Conservation (phyloP, 495 filamentous ascomycete species). For the Gamarada debralockiae region DNA sequence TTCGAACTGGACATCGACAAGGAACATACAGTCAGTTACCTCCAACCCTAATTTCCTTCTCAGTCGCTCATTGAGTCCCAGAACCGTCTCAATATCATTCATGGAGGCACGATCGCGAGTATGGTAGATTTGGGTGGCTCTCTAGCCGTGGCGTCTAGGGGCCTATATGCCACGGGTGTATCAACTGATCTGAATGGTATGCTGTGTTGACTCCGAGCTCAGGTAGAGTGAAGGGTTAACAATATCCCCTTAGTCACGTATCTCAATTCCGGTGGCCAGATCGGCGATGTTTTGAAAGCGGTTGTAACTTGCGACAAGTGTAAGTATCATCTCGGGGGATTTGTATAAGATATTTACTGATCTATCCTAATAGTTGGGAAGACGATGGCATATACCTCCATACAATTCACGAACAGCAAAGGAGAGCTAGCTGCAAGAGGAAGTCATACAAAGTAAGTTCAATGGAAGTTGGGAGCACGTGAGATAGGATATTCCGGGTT, state of each 20-base stretch:
- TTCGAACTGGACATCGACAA: slow-evolving; percentile 85
- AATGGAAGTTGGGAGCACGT: background rate
- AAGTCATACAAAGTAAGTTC: slow-evolving; percentile 87
- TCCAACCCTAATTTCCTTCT: background rate
- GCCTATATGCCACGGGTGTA: slow-evolving; percentile 84
- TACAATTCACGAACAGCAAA: slow-evolving; percentile 73
- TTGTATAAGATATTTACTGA: background rate
- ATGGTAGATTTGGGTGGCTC: slow-evolving; percentile 95
- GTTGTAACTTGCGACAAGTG: slow-evolving; percentile 80
- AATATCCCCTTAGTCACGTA: slow-evolving; percentile 71
- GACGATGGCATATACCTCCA: slow-evolving; percentile 82
- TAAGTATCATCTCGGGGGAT: slow-evolving; percentile 32
- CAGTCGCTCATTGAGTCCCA: slow-evolving; percentile 27
- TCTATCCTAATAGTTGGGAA: slow-evolving; percentile 66
- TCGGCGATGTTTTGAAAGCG: slow-evolving; percentile 72
- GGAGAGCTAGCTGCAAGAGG: slow-evolving; percentile 80
- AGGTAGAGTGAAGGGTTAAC: background rate
- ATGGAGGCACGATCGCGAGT: slow-evolving; percentile 92
- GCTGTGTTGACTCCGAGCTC: slow-evolving; percentile 11
- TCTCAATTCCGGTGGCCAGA: slow-evolving; percentile 73
- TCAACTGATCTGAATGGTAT: slow-evolving; percentile 87
- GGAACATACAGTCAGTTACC: slow-evolving; percentile 73
- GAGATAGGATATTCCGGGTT: background rate
- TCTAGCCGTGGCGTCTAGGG: slow-evolving; percentile 86
- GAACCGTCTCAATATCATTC: slow-evolving; percentile 88